Conservation (phyloP, 2,329 filamentous ascomycete species). For the Pestalotiopsis sp. region DNA sequence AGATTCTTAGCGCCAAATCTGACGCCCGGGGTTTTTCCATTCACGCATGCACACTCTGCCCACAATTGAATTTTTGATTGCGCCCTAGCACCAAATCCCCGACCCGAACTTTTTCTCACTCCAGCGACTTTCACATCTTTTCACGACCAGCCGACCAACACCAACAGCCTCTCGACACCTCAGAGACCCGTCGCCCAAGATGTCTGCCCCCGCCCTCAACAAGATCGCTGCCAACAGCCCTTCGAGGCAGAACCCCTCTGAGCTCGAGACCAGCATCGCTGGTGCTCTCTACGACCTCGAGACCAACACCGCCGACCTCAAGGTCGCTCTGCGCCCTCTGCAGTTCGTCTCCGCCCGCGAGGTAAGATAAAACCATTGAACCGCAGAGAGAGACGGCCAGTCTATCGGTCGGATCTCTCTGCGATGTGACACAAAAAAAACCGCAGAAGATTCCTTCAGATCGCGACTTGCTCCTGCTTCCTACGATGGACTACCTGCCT, state of each 20-base stretch:
- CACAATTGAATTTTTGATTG: slow-evolving; percentile 8
- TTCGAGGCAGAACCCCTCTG: slow-evolving; percentile 92
- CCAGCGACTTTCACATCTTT: slow-evolving; percentile 1
- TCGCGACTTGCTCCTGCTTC: slow-evolving; percentile 12
- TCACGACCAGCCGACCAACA: slow-evolving; percentile 1
- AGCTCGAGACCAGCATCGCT: slow-evolving; percentile 97
- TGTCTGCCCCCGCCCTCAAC: slow-evolving; percentile 76
- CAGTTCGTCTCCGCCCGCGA: slow-evolving; percentile 99
- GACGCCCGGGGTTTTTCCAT: slow-evolving; percentile 2
- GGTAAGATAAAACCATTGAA: slow-evolving; percentile 68
- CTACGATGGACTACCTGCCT: slow-evolving; percentile 8
- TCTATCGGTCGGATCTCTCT: not conserved
- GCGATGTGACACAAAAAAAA: not conserved
- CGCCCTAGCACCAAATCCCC: not conserved
- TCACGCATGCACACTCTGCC: not conserved
- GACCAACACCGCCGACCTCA: slow-evolving; percentile 98
- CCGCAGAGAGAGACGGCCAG: not conserved
- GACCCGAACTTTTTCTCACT: not conserved
- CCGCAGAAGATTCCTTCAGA: not conserved
- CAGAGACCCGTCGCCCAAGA: slow-evolving; percentile 49
- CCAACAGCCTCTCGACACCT: not conserved
- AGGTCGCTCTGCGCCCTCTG: slow-evolving; percentile 92
- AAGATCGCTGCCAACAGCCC: slow-evolving; percentile 99
- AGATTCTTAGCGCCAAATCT: too few species aligned
- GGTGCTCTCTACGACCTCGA: slow-evolving; percentile 98